These are phyloP conservation scores for Xylaria longipes DNA, from an alignment of 495 filamentous ascomycete genomes.

Conservation along the genomic window DNA sequence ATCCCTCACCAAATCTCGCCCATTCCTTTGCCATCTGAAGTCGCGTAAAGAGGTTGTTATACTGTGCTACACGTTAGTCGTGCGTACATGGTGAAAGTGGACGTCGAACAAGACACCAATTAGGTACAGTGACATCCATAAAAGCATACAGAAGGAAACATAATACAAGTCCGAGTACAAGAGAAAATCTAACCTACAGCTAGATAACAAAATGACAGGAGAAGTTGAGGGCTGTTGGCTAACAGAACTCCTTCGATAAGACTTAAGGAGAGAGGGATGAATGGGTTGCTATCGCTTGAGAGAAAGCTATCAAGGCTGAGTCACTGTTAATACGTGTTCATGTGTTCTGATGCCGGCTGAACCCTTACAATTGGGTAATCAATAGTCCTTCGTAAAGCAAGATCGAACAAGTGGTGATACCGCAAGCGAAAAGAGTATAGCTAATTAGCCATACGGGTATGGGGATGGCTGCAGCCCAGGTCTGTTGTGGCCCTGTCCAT, in stretches of 20 bases:
- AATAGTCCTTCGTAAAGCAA: background rate
- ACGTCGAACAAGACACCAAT: too few species aligned
- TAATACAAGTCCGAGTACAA: too few species aligned
- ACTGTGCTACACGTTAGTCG: too few species aligned
- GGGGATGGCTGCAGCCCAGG: constrained; percentile 23
- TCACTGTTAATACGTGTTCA: background rate
- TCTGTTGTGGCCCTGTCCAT: constrained; percentile 11
- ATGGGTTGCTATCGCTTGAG: constrained; percentile 28
- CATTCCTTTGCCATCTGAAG: constrained; percentile 36
- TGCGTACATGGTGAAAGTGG: too few species aligned
- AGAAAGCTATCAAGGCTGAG: constrained; percentile 28
- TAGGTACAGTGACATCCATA: too few species aligned
- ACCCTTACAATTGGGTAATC: background rate
- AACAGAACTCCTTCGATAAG: constrained; percentile 38
- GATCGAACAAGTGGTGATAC: constrained; percentile 24
- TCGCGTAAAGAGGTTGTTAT: constrained; percentile 35
- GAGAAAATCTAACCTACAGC: constrained; percentile 12
- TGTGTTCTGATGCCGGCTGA: background rate
- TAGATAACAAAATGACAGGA: constrained; percentile 53
- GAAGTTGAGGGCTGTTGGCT: constrained; percentile 52
- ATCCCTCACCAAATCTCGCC: constrained; percentile 28
- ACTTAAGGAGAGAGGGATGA: constrained; percentile 22
- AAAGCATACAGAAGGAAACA: too few species aligned
- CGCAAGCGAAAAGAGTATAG: constrained; percentile 28
- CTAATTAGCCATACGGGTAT: constrained; percentile 29